Evolutionary conservation across 371 early-diverging fungal genomes (phyloP).

Genomic region (Syncephalis plumigaleata): DNA sequence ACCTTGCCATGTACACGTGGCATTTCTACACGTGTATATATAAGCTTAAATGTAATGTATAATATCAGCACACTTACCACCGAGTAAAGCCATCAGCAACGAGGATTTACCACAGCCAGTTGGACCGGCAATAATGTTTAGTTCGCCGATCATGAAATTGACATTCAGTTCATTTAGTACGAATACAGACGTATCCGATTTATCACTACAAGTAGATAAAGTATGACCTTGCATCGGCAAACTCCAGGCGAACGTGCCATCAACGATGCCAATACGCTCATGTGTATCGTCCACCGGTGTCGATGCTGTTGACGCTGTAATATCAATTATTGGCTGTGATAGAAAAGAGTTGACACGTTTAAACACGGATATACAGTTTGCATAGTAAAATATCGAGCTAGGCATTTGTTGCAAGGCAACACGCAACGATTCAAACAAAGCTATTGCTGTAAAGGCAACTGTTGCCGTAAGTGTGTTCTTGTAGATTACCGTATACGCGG

Average conservation of each 20-base stretch:
- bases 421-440: slow-evolving; percentile 30
- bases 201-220: slow-evolving; percentile 8
- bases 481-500: slow-evolving; percentile 29
- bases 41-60: no score
- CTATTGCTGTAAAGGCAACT: slow-evolving; percentile 40
- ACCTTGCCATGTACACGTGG: slow-evolving; percentile 23
- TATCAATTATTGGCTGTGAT: slow-evolving; percentile 29
- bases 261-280: slow-evolving; percentile 24
- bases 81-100: slow-evolving; percentile 44
- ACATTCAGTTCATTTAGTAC: slow-evolving; percentile 22
- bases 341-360: slow-evolving; percentile 31
- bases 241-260: slow-evolving; percentile 26
- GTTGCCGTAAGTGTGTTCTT: slow-evolving; percentile 33
- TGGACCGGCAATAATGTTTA: slow-evolving; percentile 43
- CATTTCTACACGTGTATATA: slow-evolving; percentile 13
- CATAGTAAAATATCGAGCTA: slow-evolving; percentile 23
- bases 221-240: slow-evolving; percentile 11
- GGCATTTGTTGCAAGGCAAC: slow-evolving; percentile 34
- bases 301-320: no score
- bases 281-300: no score
- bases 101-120: slow-evolving; percentile 46
- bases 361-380: slow-evolving; percentile 30
- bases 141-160: slow-evolving; percentile 31
- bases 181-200: slow-evolving; percentile 17
- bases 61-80: slow-evolving; percentile 19